phyloP scores from a whole-genome alignment of 1,139 yeast species.

The Yamadazyma mexicana region DNA sequence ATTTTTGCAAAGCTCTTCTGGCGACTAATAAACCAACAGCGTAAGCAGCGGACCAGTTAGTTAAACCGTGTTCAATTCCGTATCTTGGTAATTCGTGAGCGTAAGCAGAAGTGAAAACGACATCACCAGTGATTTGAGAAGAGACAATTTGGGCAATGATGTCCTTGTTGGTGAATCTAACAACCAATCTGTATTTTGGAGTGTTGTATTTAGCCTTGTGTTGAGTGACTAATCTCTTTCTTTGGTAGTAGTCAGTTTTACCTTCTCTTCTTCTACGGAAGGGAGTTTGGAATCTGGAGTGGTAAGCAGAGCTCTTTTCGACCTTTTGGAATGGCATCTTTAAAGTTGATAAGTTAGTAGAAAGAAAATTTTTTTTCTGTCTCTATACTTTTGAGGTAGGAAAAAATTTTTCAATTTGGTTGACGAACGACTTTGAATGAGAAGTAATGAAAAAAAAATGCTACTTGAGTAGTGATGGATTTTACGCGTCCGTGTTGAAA shows the following conservation, averaged over 20 bases:
- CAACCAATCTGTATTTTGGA: constrained; percentile 99
- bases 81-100: constrained; percentile 97
- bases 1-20: constrained; percentile 98
- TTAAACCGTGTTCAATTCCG: constrained; percentile 98
- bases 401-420: constrained; percentile 13
- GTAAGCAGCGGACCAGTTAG: constrained; percentile 99
- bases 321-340: constrained; percentile 13
- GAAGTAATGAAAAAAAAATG: neutral
- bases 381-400: constrained; percentile 1
- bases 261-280: constrained; percentile 99
- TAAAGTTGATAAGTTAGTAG: constrained; percentile 5
- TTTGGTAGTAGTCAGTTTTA: constrained; percentile 99
- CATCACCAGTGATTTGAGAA: constrained; percentile 95
- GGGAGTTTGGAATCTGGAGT: constrained; percentile 99
- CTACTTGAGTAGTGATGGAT: neutral
- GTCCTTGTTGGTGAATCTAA: constrained; percentile 99
- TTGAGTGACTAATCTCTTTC: constrained; percentile 99
- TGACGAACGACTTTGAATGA: constrained; percentile 6
- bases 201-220: constrained; percentile 99
- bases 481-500: constrained; percentile 2
- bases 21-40: constrained; percentile 98
- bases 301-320: constrained; percentile 85
- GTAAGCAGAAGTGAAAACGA: constrained; percentile 97
- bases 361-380: constrained; percentile 4
- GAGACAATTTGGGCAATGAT: constrained; percentile 97